A percentile compares a stretch with the other conserved stretches of the same genome.
These are phyloP conservation scores for Tetracladium marchalianum DNA, from an alignment of 495 filamentous ascomycete genomes.

Conservation along the genomic window DNA sequence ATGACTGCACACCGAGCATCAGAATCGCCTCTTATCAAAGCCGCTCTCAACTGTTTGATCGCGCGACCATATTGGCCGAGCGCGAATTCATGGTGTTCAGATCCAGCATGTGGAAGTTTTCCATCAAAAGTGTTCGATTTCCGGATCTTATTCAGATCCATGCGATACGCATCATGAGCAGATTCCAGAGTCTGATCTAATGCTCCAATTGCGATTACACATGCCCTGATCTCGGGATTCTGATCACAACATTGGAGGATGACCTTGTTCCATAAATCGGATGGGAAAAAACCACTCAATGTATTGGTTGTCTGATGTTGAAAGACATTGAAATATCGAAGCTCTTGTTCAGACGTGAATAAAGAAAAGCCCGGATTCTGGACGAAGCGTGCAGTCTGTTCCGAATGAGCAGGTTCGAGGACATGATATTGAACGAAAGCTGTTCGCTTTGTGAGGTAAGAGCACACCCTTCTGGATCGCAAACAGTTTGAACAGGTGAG, in stretches of 20 bases:
- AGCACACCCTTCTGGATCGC: conserved; percentile 36
- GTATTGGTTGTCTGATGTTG: conserved; percentile 41
- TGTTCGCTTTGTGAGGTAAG: conserved; percentile 31
- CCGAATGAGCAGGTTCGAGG: not conserved
- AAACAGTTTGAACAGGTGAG: conserved; percentile 40
- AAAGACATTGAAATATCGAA: conserved; percentile 46
- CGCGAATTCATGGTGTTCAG: conserved; percentile 4
- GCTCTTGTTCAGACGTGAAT: conserved; percentile 27
- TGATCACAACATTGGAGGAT: conserved; percentile 47
- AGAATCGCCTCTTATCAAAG: not conserved
- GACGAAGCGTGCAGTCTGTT: not conserved
- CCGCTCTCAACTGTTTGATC: not conserved
- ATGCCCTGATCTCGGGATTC: conserved; percentile 49
- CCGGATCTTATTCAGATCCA: too few species aligned
- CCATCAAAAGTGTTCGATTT: not conserved
- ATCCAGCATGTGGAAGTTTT: not conserved
- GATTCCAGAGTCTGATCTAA: conserved; percentile 37
- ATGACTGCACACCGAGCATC: conserved; percentile 1
- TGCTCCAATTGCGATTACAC: conserved; percentile 49
- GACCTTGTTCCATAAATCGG: conserved; percentile 46
- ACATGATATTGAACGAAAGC: not conserved
- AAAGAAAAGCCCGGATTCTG: not conserved
- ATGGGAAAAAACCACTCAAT: conserved; percentile 47
- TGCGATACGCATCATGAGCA: too few species aligned
- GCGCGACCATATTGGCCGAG: not conserved